These are phyloP conservation scores for Euphorbia pulcherrima DNA, from an alignment of 345 rosid genomes.

Conservation along the genomic window DNA sequence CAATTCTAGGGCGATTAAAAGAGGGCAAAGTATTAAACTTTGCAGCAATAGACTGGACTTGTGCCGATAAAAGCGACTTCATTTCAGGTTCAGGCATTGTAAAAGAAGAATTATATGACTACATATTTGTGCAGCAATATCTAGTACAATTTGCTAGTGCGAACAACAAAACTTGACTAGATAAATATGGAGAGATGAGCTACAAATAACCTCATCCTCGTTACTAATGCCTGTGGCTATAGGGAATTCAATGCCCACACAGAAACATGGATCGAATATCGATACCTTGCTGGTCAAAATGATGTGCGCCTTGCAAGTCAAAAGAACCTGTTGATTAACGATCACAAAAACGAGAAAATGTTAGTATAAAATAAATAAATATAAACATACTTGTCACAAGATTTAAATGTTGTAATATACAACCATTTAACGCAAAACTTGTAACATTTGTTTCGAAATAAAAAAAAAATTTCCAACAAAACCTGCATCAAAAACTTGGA, in stretches of 20 bases:
- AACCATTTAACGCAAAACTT: no score
- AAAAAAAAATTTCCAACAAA: no score
- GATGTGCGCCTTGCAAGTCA: neutral
- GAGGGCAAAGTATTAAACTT: neutral
- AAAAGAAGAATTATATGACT: neutral
- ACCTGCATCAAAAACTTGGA: conserved; percentile 10
- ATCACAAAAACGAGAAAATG: no score
- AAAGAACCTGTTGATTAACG: no score
- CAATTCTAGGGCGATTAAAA: neutral
- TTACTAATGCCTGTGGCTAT: neutral
- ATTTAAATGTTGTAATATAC: no score
- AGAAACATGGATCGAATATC: neutral
- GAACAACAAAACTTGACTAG: neutral
- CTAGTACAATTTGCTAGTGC: neutral
- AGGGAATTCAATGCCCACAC: neutral
- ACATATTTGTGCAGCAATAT: neutral
- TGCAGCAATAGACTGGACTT: neutral
- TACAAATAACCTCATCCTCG: neutral
- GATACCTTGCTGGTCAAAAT: neutral
- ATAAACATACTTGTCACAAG: no score
- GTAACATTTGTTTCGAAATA: no score
- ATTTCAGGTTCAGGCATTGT: neutral
- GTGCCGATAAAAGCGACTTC: neutral
- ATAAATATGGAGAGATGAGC: no score
- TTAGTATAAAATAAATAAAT: no score